Base-by-base conservation (phyloP, 768 basidiomycete genomes). In the Tricholomella constricta region DNA sequence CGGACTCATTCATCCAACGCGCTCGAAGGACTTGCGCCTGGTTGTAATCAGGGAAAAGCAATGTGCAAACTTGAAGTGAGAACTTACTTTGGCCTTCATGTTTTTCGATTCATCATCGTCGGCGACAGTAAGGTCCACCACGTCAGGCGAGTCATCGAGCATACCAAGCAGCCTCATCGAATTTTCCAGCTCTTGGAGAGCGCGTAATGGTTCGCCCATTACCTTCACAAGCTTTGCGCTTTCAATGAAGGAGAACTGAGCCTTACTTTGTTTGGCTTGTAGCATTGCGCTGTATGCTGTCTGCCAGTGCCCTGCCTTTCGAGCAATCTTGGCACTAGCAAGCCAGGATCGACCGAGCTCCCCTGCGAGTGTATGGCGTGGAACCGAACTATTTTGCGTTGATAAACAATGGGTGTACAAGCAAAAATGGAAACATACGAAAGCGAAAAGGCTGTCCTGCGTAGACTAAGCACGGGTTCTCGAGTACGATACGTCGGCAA, bases 241-340 rank as follows among this genome's bases (percentile, higher is more conserved):
- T 66, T 98, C 91, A 45, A 98, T 78, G 71, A 95, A 97, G 15
- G 87, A 82, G 64, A 88, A 94, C 0, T 80, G 79, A 0, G 85
- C 80, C 19, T 83, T 78, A 57, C 76, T 78, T 62, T 91, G 86
- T 51, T 86, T 82, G 0, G 94, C 93, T 70, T 99, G 97, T 0
- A 99, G 78, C 57, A 90, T 84, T 6, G 97, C 94, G 63, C 91
- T 97, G 66, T 98, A 99, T 2, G 97, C 94, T 0, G 96, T 98
- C 72, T 98, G 96, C 78, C 84, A 87, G 66, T 98, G 94, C 0
- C 92, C 89, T 3, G 94, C 91, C 66, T 98, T 99, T 29, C 97
- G 78, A 29, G 97, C 97, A 51, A 94, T 94, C 67, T 95, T 98
- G n/a, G 95, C 89, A 54, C 89, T 98, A 23, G 83, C 77, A 11